phyloP scores from a whole-genome alignment of 2,329 filamentous ascomycete genomes.

The Aspergillus brunneoviolaceus region DNA sequence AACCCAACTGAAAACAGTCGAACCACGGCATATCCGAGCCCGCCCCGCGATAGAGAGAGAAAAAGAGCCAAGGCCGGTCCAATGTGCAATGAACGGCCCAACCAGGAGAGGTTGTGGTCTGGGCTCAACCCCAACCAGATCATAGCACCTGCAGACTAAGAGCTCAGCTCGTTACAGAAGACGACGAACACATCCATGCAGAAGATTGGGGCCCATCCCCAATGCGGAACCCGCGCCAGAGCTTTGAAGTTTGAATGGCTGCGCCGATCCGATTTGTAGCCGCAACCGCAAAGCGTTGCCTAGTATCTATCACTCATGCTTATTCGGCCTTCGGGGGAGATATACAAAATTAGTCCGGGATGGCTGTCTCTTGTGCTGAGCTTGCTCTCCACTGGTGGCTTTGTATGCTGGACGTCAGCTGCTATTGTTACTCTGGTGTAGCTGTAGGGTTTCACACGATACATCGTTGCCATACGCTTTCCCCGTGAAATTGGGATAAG shows the following conservation, averaged over 20 bases:
- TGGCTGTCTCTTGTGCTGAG: not conserved
- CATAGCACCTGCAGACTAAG: not conserved
- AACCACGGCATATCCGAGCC: conserved; percentile 4
- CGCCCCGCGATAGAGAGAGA: not conserved
- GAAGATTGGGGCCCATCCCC: not conserved
- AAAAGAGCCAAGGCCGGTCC: not conserved
- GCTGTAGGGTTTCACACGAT: not conserved
- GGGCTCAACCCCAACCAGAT: not conserved
- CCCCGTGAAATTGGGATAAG: not conserved
- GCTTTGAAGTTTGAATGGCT: not conserved
- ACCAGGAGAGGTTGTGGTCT: not conserved
- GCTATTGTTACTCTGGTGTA: not conserved
- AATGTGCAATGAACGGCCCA: not conserved
- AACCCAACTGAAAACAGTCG: conserved; percentile 3
- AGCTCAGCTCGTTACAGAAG: not conserved
- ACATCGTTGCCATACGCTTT: not conserved
- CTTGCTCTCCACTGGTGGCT: not conserved
- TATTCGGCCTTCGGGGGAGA: not conserved
- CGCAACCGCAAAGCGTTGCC: not conserved
- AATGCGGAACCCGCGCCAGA: conserved; percentile 4
- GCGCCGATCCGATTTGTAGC: not conserved
- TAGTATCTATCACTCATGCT: not conserved
- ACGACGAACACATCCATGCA: not conserved
- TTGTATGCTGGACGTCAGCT: not conserved
- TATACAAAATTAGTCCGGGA: not conserved